phyloP scores from a whole-genome alignment of 192 early-diverging fungal species.

The Irineochytrium annulatum region DNA sequence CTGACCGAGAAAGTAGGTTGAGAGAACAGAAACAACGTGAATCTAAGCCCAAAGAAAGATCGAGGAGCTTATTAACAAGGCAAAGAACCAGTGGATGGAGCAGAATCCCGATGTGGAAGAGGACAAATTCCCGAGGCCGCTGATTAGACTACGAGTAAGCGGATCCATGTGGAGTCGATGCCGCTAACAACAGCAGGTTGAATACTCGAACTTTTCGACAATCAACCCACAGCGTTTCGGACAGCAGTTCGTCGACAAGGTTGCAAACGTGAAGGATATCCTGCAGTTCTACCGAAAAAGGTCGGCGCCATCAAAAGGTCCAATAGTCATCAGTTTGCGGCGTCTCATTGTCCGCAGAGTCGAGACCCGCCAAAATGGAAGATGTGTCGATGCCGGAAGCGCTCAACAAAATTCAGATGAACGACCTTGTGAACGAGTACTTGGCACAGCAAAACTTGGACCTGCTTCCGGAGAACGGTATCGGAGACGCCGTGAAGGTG shows the following conservation, averaged over 20 bases:
- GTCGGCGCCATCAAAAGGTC: too few species aligned
- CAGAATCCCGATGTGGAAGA: conserved; percentile 30
- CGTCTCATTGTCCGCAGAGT: too few species aligned
- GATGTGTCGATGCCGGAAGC: conserved; percentile 53
- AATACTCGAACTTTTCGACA: conserved; percentile 78
- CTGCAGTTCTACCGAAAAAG: conserved; percentile 72
- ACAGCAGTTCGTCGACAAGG: conserved; percentile 66
- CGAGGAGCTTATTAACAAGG: conserved; percentile 60
- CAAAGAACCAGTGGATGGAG: conserved; percentile 54
- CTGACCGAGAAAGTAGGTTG: conserved; percentile 47
- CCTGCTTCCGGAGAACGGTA: conserved; percentile 69
- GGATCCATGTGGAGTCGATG: too few species aligned
- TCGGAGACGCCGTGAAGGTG: conserved; percentile 67
- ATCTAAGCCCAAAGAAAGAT: conserved; percentile 25
- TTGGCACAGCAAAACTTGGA: conserved; percentile 63
- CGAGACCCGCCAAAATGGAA: too few species aligned
- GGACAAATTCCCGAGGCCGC: conserved; percentile 54
- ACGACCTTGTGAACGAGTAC: conserved; percentile 73
- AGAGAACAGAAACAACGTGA: neutral
- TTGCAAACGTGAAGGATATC: conserved; percentile 88
- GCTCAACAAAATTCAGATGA: conserved; percentile 65
- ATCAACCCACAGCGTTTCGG: conserved; percentile 88
- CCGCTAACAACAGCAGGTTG: conserved; percentile 50
- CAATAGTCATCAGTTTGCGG: too few species aligned
- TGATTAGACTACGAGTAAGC: conserved; percentile 62